phyloP scores from a whole-genome alignment of 129 eudicot species.

The Centella asiatica region DNA sequence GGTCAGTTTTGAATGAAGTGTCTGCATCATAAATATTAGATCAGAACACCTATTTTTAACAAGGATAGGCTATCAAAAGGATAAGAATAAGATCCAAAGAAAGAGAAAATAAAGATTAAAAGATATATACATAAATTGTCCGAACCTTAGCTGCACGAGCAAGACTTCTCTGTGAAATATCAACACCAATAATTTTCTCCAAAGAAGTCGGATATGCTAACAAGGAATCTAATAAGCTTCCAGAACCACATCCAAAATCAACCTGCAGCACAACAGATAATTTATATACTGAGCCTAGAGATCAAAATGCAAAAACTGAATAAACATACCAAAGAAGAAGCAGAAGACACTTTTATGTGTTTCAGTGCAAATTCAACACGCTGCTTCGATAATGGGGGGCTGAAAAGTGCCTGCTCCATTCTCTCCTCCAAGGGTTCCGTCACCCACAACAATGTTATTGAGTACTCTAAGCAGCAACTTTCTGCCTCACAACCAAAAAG shows the following conservation, averaged over 20 bases:
- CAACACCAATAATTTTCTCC: slow-evolving; percentile 81
- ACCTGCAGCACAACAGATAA: slow-evolving; percentile 45
- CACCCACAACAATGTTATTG: slow-evolving; percentile 53
- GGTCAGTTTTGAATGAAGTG: slow-evolving; percentile 61
- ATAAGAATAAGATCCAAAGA: no score
- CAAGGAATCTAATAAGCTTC: slow-evolving; percentile 87
- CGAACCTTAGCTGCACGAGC: slow-evolving; percentile 91
- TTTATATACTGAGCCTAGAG: slow-evolving; percentile 3
- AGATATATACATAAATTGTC: background rate
- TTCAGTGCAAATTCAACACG: slow-evolving; percentile 84
- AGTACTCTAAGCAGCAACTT: slow-evolving; percentile 56
- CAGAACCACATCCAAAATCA: slow-evolving; percentile 98
- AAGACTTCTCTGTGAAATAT: slow-evolving; percentile 70
- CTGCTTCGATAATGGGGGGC: slow-evolving; percentile 92
- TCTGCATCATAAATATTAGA: slow-evolving; percentile 34
- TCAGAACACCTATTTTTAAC: no score
- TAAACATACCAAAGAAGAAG: slow-evolving; percentile 60
- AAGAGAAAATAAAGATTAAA: background rate
- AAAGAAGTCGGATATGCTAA: slow-evolving; percentile 67
- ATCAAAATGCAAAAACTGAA: background rate
- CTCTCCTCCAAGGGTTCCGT: slow-evolving; percentile 89
- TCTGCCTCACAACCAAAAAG: slow-evolving; percentile 21
- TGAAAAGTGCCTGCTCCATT: slow-evolving; percentile 88
- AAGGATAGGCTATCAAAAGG: no score
- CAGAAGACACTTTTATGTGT: slow-evolving; percentile 68